phyloP scores from a whole-genome alignment of 2,329 filamentous ascomycete genomes.

The Sporothrix luriei region DNA sequence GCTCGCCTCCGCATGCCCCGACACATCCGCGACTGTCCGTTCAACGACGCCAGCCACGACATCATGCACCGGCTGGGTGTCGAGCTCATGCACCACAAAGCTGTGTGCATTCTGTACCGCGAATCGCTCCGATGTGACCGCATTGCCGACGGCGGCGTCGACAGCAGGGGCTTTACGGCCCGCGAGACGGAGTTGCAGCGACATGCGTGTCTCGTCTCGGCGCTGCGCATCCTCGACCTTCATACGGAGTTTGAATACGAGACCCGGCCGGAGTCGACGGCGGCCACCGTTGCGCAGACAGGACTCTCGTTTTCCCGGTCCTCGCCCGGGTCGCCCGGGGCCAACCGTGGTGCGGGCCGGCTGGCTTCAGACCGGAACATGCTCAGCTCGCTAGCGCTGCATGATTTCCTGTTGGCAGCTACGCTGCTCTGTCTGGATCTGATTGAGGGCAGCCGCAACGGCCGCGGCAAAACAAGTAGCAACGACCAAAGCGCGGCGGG shows the following conservation, averaged over 20 bases:
- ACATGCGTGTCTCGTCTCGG: slow-evolving; percentile 56
- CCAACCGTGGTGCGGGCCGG: slow-evolving; percentile 48
- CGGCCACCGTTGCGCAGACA: neutral
- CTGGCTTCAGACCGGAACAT: slow-evolving; percentile 58
- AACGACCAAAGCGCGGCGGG: neutral
- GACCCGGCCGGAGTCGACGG: slow-evolving; percentile 45
- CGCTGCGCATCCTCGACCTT: slow-evolving; percentile 51
- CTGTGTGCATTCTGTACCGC: slow-evolving; percentile 59
- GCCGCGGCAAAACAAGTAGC: slow-evolving; percentile 16
- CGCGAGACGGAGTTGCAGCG: slow-evolving; percentile 49
- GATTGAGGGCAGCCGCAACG: slow-evolving; percentile 43
- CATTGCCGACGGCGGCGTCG: slow-evolving; percentile 37
- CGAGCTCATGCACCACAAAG: slow-evolving; percentile 56
- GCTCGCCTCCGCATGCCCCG: slow-evolving; percentile 33
- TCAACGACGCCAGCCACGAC: slow-evolving; percentile 51
- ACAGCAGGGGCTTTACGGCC: slow-evolving; percentile 37
- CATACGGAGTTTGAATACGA: slow-evolving; percentile 54
- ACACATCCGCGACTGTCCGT: slow-evolving; percentile 35
- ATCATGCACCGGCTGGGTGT: slow-evolving; percentile 58
- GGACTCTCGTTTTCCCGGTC: neutral
- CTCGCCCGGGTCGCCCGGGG: neutral
- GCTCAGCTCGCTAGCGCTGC: slow-evolving; percentile 57
- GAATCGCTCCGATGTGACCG: slow-evolving; percentile 47
- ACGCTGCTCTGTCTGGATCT: slow-evolving; percentile 61
- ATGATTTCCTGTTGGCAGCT: slow-evolving; percentile 64